Evolutionary conservation across 2,329 filamentous ascomycete genomes (phyloP), one percentile per base, ranked within the genome.

Genomic region (Aspergillus floridensis): DNA sequence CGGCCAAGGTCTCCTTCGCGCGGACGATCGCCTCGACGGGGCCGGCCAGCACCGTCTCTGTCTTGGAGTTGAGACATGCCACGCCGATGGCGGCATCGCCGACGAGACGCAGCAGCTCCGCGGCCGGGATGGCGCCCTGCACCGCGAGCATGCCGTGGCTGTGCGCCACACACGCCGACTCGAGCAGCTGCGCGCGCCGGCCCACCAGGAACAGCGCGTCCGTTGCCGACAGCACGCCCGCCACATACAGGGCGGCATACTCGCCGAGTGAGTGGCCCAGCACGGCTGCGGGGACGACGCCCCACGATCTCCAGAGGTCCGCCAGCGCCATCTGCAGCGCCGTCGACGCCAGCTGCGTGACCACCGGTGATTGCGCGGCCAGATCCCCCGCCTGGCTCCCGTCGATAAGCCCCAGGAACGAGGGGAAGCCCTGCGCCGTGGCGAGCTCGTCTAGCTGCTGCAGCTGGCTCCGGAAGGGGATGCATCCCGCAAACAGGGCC

Each of bases 141-240:
- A 88, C 82, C 14, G 84, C 84, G 26, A 89, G 72, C 86, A 89
- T 89, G 32, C 82, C 81, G 66, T 92, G 89, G 1, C 84, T 89
- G 59, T 86, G 84, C 12, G 82, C 79, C 19, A 82, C 86, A 77
- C 89, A 92, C 64, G 84, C 83, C 56, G 85, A 78, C 49, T 86
- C 82, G 3, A 92, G 79, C 5, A 92, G 79, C 67, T 84, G 78
- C 5, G 90, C 90, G 59, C 90, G 85, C 51, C 79, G 72, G 35
- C 89, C 90, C 24, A 93, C 89, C 2, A 93, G 80, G 65, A 86
- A 87, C 57, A 93, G 64, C 0, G 70, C 64, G 56, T 77, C 76
- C n/a, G 49, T 66, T 1, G 63, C 69, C n/a, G 73, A 72, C 4
- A 77, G 57, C 2, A 77, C 71, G 3, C 72, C 74, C 2, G 74